A percentile compares a stretch with the other conserved stretches of the same genome.
Conservation (phyloP, 352 stramenopile species). For the Phytophthora constricta region DNA sequence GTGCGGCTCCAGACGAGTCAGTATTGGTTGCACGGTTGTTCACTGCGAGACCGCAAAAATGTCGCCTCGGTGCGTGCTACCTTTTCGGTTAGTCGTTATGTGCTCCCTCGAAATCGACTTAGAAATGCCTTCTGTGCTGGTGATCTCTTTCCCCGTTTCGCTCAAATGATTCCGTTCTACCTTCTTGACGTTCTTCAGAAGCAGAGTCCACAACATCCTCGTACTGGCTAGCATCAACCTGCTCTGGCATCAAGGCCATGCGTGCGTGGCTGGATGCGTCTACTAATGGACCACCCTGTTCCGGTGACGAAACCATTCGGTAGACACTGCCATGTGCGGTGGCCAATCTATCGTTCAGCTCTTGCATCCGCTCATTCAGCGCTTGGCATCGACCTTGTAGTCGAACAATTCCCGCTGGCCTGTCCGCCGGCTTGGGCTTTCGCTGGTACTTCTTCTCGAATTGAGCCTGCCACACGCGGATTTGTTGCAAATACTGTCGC, state of each 20-base stretch:
- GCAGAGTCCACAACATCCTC: too few relatives aligned
- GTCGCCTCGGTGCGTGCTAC: too few relatives aligned
- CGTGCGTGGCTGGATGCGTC: conserved; percentile 1
- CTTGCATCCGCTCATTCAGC: conserved; percentile 46
- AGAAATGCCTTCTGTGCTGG: conserved; percentile 75
- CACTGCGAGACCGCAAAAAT: too few relatives aligned
- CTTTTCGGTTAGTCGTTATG: too few relatives aligned
- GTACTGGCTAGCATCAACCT: background rate
- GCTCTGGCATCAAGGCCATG: background rate
- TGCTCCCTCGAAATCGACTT: conserved; percentile 33
- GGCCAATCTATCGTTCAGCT: conserved; percentile 41
- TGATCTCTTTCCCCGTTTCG: conserved; percentile 46
- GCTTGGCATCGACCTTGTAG: conserved; percentile 44
- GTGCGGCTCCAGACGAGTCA: too few relatives aligned
- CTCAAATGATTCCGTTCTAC: too few relatives aligned
- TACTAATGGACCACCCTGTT: conserved; percentile 8
- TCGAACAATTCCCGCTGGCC: conserved; percentile 39
- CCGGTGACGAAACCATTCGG: conserved; percentile 20
- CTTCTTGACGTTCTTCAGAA: too few relatives aligned
- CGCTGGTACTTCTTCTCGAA: conserved; percentile 64
- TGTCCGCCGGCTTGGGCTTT: conserved; percentile 48
- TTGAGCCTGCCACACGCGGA: conserved; percentile 54
- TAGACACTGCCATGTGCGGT: conserved; percentile 41
- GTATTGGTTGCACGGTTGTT: too few relatives aligned
- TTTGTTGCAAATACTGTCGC: conserved; percentile 43